phyloP scores from a whole-genome alignment of 768 basidiomycete species.

The Cystoderma amianthinum region DNA sequence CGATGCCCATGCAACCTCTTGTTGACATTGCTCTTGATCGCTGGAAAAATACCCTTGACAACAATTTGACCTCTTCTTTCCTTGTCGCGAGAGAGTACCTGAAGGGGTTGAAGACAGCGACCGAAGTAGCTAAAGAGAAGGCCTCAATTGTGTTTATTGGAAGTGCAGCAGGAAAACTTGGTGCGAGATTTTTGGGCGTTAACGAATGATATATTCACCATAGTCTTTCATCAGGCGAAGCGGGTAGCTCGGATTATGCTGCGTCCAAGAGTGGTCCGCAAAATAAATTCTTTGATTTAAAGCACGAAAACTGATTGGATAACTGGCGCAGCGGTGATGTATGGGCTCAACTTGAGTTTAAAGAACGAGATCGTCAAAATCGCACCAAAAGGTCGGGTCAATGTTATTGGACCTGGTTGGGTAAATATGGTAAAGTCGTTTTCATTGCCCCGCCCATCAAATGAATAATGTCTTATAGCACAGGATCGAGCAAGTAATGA shows the following conservation, averaged over 20 bases:
- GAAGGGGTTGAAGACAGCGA: slow-evolving; percentile 33
- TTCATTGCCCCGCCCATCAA: background rate
- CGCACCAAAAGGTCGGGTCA: slow-evolving; percentile 59
- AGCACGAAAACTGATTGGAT: background rate
- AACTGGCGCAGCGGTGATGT: slow-evolving; percentile 52
- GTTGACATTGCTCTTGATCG: slow-evolving; percentile 52
- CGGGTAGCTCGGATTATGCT: slow-evolving; percentile 60
- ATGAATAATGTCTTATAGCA: slow-evolving; percentile 17
- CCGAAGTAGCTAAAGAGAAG: slow-evolving; percentile 38
- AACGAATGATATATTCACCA: background rate
- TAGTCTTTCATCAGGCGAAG: slow-evolving; percentile 31
- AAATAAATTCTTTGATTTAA: background rate
- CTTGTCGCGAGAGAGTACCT: too few species aligned
- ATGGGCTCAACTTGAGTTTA: slow-evolving; percentile 57
- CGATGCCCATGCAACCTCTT: slow-evolving; percentile 37
- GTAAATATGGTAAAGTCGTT: slow-evolving; percentile 35
- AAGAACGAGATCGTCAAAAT: too few species aligned
- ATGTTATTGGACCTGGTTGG: too few species aligned
- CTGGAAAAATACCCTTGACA: slow-evolving; percentile 55
- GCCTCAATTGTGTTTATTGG: slow-evolving; percentile 63
- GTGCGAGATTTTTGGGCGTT: slow-evolving; percentile 14
- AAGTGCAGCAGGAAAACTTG: slow-evolving; percentile 67
- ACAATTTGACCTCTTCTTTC: slow-evolving; percentile 59
- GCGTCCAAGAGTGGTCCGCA: slow-evolving; percentile 63
- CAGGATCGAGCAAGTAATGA: slow-evolving; percentile 51